Conservation (phyloP, 768 basidiomycete genomes). For the Calocybe cyanea region DNA sequence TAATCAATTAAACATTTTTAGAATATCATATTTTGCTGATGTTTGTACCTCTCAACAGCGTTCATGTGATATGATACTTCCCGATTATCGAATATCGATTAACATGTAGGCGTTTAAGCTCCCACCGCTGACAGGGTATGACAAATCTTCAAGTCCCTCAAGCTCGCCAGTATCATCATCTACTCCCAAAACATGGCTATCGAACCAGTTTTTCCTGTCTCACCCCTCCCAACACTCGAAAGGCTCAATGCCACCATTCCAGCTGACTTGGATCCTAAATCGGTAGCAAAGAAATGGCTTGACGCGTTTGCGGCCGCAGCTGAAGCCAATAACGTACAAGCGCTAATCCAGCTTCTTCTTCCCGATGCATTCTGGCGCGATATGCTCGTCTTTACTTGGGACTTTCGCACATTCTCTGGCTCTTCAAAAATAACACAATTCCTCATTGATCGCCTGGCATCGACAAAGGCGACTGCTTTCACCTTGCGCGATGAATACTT, state of each 20-base stretch:
- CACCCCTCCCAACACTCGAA: conserved; percentile 25
- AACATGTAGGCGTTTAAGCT: too few relatives aligned
- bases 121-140: too few relatives aligned
- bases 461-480: conserved; percentile 23
- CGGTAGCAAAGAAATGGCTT: conserved; percentile 26
- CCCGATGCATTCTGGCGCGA: conserved; percentile 19
- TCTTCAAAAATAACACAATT: conserved; percentile 13
- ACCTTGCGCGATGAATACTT: conserved; percentile 26
- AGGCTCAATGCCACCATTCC: conserved; percentile 20
- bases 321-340: conserved; percentile 13
- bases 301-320: conserved; percentile 15
- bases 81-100: too few relatives aligned
- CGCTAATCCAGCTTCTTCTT: conserved; percentile 17
- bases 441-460: conserved; percentile 15
- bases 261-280: conserved; percentile 16
- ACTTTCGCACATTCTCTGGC: conserved; percentile 22
- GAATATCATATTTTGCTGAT: too few relatives aligned
- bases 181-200: conserved; percentile 1
- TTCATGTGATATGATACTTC: too few relatives aligned
- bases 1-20: too few relatives aligned
- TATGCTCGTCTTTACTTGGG: conserved; percentile 22
- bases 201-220: conserved; percentile 4
- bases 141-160: not conserved
- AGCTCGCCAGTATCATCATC: not conserved
- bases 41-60: too few relatives aligned